Conservation (phyloP, 1,284 basidiomycete genomes). For the Pholiota adiposa region DNA sequence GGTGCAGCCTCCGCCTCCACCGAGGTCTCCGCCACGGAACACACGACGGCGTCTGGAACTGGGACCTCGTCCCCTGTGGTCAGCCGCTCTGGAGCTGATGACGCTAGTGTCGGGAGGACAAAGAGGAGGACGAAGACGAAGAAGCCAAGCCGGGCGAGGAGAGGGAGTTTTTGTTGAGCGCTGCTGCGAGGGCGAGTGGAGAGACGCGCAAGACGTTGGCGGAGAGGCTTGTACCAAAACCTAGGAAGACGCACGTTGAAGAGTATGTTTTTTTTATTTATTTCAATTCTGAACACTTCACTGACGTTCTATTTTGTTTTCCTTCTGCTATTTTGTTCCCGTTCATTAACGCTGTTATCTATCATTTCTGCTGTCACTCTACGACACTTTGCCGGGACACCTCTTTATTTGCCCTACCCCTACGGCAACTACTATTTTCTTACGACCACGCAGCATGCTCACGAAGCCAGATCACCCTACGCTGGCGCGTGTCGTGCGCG, state of each 20-base stretch:
- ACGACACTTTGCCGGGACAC: too few species aligned
- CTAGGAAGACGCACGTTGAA: slow-evolving; percentile 65
- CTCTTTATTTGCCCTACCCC: not conserved
- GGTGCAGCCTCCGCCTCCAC: slow-evolving; percentile 8
- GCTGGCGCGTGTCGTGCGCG: slow-evolving; percentile 64
- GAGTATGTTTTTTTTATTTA: slow-evolving; percentile 50
- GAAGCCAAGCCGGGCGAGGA: slow-evolving; percentile 25
- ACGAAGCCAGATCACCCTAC: slow-evolving; percentile 59
- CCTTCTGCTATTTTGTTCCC: slow-evolving; percentile 17
- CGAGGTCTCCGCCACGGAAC: slow-evolving; percentile 28
- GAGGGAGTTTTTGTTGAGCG: slow-evolving; percentile 23
- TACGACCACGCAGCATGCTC: slow-evolving; percentile 52
- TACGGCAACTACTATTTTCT: slow-evolving; percentile 5
- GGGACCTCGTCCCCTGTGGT: slow-evolving; percentile 56
- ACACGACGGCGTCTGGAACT: slow-evolving; percentile 53
- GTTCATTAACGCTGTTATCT: not conserved
- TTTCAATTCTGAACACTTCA: slow-evolving; percentile 6
- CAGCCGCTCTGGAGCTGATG: slow-evolving; percentile 29
- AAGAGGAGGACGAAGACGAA: slow-evolving; percentile 6
- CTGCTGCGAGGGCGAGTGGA: slow-evolving; percentile 16
- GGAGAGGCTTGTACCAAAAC: slow-evolving; percentile 61
- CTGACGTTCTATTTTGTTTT: slow-evolving; percentile 15
- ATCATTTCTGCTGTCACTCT: not conserved
- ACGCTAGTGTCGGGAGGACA: not conserved
- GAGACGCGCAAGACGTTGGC: slow-evolving; percentile 50